phyloP scores from a whole-genome alignment of 2,329 filamentous ascomycete genomes.

The Cladosporium sp. region DNA sequence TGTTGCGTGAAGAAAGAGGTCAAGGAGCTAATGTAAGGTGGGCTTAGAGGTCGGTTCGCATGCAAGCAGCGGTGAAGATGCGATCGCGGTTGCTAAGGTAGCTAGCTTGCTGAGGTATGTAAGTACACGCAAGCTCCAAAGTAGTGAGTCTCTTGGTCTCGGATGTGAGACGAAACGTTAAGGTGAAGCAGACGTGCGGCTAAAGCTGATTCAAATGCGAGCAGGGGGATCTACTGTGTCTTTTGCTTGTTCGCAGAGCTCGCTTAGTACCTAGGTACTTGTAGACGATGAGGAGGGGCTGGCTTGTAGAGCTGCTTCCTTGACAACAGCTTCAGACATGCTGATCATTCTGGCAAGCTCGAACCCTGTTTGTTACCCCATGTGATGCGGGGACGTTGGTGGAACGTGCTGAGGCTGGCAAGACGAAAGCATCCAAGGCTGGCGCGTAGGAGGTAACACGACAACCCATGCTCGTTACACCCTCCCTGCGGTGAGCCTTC shows the following conservation, averaged over 20 bases:
- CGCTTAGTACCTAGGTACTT: neutral
- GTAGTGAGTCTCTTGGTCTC: neutral
- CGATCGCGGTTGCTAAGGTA: constrained; percentile 1
- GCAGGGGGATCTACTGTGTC: neutral
- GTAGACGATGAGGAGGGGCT: neutral
- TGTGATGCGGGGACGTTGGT: neutral
- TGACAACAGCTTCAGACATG: neutral
- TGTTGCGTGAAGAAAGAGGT: neutral
- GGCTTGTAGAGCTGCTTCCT: neutral
- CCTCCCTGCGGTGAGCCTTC: neutral
- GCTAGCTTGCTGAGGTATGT: constrained; percentile 11
- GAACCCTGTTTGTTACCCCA: neutral
- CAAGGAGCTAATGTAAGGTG: neutral
- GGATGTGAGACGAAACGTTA: neutral
- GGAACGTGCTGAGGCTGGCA: neutral
- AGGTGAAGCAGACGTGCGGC: neutral
- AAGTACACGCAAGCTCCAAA: neutral
- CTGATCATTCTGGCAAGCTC: neutral
- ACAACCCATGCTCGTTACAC: neutral
- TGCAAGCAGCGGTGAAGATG: constrained; percentile 8
- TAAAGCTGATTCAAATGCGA: neutral
- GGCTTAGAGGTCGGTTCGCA: neutral
- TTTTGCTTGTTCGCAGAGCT: neutral
- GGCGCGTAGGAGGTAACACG: neutral
- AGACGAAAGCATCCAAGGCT: neutral